phyloP scores from a whole-genome alignment of 2,329 filamentous ascomycete genomes.

The Sarocladium brachiariae region DNA sequence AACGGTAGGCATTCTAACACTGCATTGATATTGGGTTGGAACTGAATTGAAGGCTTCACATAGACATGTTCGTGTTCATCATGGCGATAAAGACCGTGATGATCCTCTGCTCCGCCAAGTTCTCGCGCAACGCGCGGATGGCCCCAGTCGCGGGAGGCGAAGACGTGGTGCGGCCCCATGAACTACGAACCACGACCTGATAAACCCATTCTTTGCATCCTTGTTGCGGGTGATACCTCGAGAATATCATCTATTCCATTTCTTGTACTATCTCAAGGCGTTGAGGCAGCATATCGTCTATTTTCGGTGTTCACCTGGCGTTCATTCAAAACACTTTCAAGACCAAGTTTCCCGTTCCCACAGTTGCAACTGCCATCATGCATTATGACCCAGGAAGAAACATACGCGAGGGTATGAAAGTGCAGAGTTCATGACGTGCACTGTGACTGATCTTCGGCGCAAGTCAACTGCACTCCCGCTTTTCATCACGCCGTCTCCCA shows the following conservation, averaged over 20 bases:
- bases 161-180: conserved; percentile 38
- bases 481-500: conserved; percentile 31
- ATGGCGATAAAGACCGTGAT: conserved; percentile 83
- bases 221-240: not conserved
- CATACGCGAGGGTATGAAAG: too few species aligned
- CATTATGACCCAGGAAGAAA: not conserved
- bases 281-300: not conserved
- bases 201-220: conserved; percentile 17
- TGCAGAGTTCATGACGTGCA: too few species aligned
- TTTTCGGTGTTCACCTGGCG: not conserved
- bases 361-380: too few species aligned
- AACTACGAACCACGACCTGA: conserved; percentile 13
- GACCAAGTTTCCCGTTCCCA: not conserved
- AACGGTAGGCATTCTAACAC: conserved; percentile 55
- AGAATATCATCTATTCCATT: not conserved
- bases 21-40: not conserved
- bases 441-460: not conserved
- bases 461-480: conserved; percentile 1
- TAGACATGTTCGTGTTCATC: conserved; percentile 89
- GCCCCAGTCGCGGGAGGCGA: conserved; percentile 71
- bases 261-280: not conserved
- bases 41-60: not conserved
- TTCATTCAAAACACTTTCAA: not conserved
- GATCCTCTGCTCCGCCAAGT: conserved; percentile 77
- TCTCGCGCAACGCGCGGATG: conserved; percentile 77